phyloP scores from a whole-genome alignment of 2,329 filamentous ascomycete genomes.

The Pyrenophora seminiperda region DNA sequence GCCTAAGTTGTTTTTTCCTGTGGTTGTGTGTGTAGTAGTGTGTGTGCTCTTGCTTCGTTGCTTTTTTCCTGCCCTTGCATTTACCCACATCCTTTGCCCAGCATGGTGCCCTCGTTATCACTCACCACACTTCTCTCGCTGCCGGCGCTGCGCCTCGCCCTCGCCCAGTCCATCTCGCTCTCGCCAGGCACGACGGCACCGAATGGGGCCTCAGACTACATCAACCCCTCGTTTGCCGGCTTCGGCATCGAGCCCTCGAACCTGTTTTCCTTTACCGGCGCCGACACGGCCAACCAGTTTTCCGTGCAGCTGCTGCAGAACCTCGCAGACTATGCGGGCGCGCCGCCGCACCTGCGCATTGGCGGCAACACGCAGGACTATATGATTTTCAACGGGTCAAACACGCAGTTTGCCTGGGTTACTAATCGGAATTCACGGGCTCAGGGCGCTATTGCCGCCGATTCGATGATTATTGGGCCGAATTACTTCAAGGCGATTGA shows the following conservation, averaged over 20 bases:
- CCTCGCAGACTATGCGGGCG: constrained; percentile 56
- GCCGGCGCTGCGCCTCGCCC: constrained; percentile 14
- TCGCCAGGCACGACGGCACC: constrained; percentile 37
- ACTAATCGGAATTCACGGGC: constrained; percentile 49
- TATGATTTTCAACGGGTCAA: constrained; percentile 52
- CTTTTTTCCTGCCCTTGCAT: background rate
- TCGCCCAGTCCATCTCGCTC: constrained; percentile 43
- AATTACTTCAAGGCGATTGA: constrained; percentile 56
- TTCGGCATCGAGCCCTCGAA: constrained; percentile 61
- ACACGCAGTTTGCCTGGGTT: constrained; percentile 46
- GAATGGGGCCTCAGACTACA: constrained; percentile 38
- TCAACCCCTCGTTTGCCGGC: constrained; percentile 55
- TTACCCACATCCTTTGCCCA: background rate
- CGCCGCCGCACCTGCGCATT: constrained; percentile 56
- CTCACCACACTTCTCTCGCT: constrained; percentile 25
- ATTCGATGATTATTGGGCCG: constrained; percentile 56
- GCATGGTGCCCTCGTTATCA: constrained; percentile 31
- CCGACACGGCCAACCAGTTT: constrained; percentile 49
- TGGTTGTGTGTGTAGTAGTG: too few relatives aligned
- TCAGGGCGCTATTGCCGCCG: constrained; percentile 49
- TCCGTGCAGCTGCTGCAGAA: constrained; percentile 57
- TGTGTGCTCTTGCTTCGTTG: too few relatives aligned
- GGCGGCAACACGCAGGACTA: constrained; percentile 60
- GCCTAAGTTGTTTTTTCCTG: constrained; percentile 5
- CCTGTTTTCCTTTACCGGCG: constrained; percentile 58